Evolutionary conservation across 2,329 filamentous ascomycete genomes (phyloP), one percentile per base, ranked within the genome.

Genomic region (Pyricularia grisea): DNA sequence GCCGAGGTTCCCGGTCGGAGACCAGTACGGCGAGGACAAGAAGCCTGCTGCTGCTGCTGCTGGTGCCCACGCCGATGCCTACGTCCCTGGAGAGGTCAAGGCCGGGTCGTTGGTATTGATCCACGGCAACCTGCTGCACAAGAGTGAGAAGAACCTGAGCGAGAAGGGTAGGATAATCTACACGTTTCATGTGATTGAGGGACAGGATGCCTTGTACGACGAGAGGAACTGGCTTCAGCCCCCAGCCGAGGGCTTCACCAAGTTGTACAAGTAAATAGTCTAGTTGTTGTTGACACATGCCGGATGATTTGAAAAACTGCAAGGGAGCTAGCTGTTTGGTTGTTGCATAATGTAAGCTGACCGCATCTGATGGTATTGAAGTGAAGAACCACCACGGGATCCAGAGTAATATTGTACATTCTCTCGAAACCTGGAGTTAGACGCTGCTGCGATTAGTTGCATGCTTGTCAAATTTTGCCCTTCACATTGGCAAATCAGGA

Each of bases 131-230:
- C 81, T 97, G 74, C 78, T 98, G 81, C 95, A 99, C 80, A 97
- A 97, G 87, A 97, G 94, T 77, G 93, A 97, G 86, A 92, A 87
- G 84, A 99, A 99, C 77, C 85, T 87, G 69, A 97, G 94, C 77
- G 80, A 85, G 72, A 94, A 92, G 83, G 93, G 94, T 27, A 85
- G 94, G 73, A 96, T 95, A 77, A 97, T 97, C 68, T 99, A 98
- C 79, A 98, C 95, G 0, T 99, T 98, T 78, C 95, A 99, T 81
- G 87, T 97, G 70, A 98, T 98, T 75, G 95, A 98, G 80, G 76
- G 69, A 0, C 86, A 90, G 25, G 85, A 79, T 0, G 82, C 88
- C 63, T 82, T 81, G 68, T 99, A 98, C 78, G 95, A 98, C 79
- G 85, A 86, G 79, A 85, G 85, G 79, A 99, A 99, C 79, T 98